Evolutionary conservation across 2,329 filamentous ascomycete genomes (phyloP).

Genomic region (Lithohypha guttulata): DNA sequence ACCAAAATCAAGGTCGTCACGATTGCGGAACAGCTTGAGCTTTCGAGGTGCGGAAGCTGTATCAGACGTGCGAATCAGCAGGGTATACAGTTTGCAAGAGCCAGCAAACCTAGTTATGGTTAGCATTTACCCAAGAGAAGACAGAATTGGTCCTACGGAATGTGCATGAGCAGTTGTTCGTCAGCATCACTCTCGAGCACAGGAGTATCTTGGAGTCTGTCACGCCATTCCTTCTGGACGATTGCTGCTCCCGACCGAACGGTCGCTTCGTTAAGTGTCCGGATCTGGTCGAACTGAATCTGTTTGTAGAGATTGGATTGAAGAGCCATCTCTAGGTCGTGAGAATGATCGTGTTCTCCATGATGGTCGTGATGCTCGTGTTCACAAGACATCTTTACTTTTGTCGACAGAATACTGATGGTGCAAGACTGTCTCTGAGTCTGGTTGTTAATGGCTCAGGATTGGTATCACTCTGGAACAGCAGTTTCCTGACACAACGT

Average conservation of each 20-base stretch:
- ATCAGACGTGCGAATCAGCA: slow-evolving; percentile 71
- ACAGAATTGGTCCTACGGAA: slow-evolving; percentile 55
- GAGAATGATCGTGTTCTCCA: slow-evolving; percentile 66
- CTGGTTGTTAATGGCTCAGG: no score
- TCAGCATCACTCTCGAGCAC: slow-evolving; percentile 79
- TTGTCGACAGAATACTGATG: no score
- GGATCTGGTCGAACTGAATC: slow-evolving; percentile 77
- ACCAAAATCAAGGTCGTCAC: slow-evolving; percentile 73
- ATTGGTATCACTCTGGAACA: no score
- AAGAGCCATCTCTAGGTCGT: slow-evolving; percentile 84
- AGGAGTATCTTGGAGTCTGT: slow-evolving; percentile 59
- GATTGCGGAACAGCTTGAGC: slow-evolving; percentile 79
- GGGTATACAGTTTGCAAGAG: slow-evolving; percentile 82
- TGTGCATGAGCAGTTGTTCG: slow-evolving; percentile 83
- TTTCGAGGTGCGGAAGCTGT: slow-evolving; percentile 64
- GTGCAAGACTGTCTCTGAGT: no score
- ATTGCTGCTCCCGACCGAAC: slow-evolving; percentile 60
- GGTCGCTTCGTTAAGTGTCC: slow-evolving; percentile 69
- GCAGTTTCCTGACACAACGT: no score
- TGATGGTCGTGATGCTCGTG: slow-evolving; percentile 30
- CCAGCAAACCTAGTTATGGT: slow-evolving; percentile 66
- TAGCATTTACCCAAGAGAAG: not conserved
- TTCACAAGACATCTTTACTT: slow-evolving; percentile 16
- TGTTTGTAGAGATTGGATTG: slow-evolving; percentile 86
- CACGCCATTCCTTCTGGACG: slow-evolving; percentile 82